Evolutionary conservation across 306 rosid species (phyloP), one percentile per base, ranked within the genome.

Genomic region (Canavalia ensiformis): DNA sequence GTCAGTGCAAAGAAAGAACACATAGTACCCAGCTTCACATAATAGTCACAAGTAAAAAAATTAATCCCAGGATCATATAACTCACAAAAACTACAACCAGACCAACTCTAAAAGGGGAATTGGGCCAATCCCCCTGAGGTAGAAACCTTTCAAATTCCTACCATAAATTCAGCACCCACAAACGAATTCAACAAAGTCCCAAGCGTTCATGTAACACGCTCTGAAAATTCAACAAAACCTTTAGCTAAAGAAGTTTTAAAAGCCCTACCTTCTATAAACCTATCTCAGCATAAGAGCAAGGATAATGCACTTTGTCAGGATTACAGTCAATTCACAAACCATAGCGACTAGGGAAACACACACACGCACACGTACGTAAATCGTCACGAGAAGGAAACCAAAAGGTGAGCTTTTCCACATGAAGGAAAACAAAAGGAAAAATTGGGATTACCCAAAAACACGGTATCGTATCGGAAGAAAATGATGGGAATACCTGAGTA

Each of bases 401-500:
- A 77, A 67, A 46, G 28, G 12, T 6, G 4, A 60, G 34, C 6
- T 8, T 57, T 72, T 80, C 37, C 5, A 79, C 71, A 65, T 7
- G 0, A 6, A 77, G 7, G 2, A 49, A 68, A 46, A 12, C 7
- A 39, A 77, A 28, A 1, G 28, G n/a, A n/a, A 13, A 68, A 84
- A 45, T 35, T 50, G 13, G 77, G 78, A 13, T 29, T 63, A 42
- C 62, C 80, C 50, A 10, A 47, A 60, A 80, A 70, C 37, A 7
- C 4, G 8, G 39, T 68, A 46, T 29, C 37, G 9, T 28, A 68
- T 45, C 10, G 51, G 51, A 30, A 29, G 5, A 4, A 12, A 50
- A 34, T 7, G 41, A 80, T 7, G 13, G 8, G 47, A 76, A 78
- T 77, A 95, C 99, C 99, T 90, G 89, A 42, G 89, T 84, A 8